Conservation (phyloP, 2,329 filamentous ascomycete genomes). For the Aspergillus bombycis region DNA sequence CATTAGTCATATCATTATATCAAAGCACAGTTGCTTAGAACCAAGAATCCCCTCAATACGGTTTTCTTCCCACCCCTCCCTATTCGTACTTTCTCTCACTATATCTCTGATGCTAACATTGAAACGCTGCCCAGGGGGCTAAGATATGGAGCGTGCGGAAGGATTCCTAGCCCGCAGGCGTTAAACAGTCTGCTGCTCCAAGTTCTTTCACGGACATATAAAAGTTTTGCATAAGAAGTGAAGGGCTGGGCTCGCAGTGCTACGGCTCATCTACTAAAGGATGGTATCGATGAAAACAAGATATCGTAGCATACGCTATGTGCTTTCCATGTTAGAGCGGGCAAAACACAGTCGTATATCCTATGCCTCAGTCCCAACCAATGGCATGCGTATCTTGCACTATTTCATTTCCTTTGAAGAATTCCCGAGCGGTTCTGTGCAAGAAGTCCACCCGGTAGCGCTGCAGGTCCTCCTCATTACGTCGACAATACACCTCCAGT, state of each 20-base stretch:
- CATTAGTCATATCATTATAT: background rate
- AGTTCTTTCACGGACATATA: background rate
- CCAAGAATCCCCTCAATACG: background rate
- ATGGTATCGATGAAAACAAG: background rate
- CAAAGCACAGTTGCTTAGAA: background rate
- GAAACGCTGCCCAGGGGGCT: background rate
- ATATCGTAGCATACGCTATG: accelerated
- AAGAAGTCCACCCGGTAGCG: background rate
- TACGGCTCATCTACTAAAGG: too few relatives aligned
- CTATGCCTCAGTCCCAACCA: background rate
- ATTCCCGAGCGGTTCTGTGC: background rate
- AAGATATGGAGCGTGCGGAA: background rate
- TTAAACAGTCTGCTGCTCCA: background rate
- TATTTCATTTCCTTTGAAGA: background rate
- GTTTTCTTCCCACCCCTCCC: accelerated
- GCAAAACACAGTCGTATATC: too few relatives aligned
- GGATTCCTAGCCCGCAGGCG: background rate
- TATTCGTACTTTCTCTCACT: background rate
- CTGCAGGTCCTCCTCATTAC: background rate
- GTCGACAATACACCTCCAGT: background rate
- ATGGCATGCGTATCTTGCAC: background rate
- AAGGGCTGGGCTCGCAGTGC: background rate
- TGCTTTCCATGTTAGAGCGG: too few relatives aligned
- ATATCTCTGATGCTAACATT: too few relatives aligned
- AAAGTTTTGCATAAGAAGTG: background rate